Evolutionary conservation across 768 basidiomycete genomes (phyloP).

Genomic region (Multifurca ochricompacta): DNA sequence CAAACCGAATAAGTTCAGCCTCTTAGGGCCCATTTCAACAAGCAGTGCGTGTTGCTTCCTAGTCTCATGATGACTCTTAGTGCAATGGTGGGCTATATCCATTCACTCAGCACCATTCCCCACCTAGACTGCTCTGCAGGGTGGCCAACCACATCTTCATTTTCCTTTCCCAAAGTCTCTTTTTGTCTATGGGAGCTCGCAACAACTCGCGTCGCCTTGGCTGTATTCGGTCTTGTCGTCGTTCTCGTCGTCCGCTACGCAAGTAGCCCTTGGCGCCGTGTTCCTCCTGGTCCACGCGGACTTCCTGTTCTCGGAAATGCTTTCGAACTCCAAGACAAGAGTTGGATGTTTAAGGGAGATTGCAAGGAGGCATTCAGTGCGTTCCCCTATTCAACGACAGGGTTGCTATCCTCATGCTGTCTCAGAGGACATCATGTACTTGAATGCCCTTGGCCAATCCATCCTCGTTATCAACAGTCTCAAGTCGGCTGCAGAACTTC

Average conservation of each 20-base stretch:
- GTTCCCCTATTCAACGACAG: neutral
- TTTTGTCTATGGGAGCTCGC: neutral
- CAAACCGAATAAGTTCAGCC: no score
- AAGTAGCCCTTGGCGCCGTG: neutral
- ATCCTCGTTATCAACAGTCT: conserved; percentile 29
- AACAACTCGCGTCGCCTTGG: neutral
- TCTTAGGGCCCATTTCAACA: no score
- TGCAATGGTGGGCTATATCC: no score
- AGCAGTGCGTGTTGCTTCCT: no score
- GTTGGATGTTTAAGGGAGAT: neutral
- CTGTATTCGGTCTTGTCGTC: neutral
- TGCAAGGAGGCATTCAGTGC: conserved; percentile 1
- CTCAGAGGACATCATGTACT: neutral
- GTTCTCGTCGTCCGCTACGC: neutral
- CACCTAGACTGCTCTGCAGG: no score
- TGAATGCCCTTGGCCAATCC: neutral
- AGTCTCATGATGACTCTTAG: no score
- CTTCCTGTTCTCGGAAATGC: neutral
- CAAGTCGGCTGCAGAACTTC: conserved; percentile 30
- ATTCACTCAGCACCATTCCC: no score
- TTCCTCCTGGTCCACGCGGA: neutral
- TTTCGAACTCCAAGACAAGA: neutral
- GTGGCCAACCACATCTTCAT: no score
- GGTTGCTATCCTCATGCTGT: neutral
- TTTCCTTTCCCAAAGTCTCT: no score